Percentiles rank a stretch among this genome's conserved stretches.
Evolutionary conservation across 1,284 basidiomycete species (phyloP).

Genomic region (Leccinum subrobustum): DNA sequence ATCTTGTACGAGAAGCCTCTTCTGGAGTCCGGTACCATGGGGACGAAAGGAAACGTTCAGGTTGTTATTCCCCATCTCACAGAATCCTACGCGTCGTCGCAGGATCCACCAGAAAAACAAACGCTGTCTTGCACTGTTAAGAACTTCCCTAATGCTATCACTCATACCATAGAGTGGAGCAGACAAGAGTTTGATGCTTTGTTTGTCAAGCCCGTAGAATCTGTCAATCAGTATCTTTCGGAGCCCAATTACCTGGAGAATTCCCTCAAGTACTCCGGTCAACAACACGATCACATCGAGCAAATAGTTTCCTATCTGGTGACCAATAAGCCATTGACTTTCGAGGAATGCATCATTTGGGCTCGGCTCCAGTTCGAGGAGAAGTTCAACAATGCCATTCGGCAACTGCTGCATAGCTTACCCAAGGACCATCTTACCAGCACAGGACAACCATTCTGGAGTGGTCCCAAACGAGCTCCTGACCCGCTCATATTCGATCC

Average conservation of each 20-base stretch:
- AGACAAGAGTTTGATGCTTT: conserved; percentile 90
- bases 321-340: conserved; percentile 89
- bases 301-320: conserved; percentile 93
- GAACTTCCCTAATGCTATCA: conserved; percentile 98
- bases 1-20: conserved; percentile 97
- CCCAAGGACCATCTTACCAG: conserved; percentile 91
- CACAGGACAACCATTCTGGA: conserved; percentile 95
- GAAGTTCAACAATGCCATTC: conserved; percentile 93
- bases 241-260: conserved; percentile 96
- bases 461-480: conserved; percentile 97
- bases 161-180: conserved; percentile 99
- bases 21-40: conserved; percentile 96
- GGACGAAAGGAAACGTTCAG: conserved; percentile 98
- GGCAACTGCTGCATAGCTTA: conserved; percentile 90
- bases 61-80: conserved; percentile 95
- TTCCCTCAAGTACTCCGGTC: conserved; percentile 86
- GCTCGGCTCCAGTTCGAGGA: conserved; percentile 95
- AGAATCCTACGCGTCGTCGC: conserved; percentile 97
- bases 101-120: conserved; percentile 99
- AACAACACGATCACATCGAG: conserved; percentile 87
- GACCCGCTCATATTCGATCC: conserved; percentile 88
- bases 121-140: conserved; percentile 98
- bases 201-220: conserved; percentile 93
- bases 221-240: conserved; percentile 95
- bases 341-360: conserved; percentile 98